Conservation (phyloP, 208 protist species). For the Herpetomonas tarakana region DNA sequence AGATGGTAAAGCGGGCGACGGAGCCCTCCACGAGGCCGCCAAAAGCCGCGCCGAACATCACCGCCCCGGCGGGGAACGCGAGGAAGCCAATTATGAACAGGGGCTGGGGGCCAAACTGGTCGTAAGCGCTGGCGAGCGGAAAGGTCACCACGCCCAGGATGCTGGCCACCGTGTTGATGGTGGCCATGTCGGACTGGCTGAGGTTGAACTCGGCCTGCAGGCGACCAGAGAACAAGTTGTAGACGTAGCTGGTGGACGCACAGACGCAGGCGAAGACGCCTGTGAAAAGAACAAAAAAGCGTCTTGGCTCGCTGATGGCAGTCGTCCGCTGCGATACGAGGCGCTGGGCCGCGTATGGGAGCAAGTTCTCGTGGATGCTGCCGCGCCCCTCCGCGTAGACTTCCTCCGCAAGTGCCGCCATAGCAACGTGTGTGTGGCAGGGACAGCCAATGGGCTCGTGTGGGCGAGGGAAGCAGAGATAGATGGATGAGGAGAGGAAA, state of each 20-base stretch:
- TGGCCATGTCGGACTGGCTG: constrained; percentile 66
- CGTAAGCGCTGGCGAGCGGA: constrained; percentile 59
- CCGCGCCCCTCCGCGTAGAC: constrained; percentile 23
- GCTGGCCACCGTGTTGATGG: constrained; percentile 58
- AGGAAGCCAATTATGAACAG: constrained; percentile 59
- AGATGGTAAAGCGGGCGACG: constrained; percentile 49
- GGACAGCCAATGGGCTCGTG: background rate
- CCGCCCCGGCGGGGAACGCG: constrained; percentile 35
- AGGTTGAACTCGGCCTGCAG: constrained; percentile 72
- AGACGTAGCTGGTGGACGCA: constrained; percentile 62
- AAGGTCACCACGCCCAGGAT: constrained; percentile 51
- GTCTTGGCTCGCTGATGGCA: constrained; percentile 26
- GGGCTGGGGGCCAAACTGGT: constrained; percentile 66
- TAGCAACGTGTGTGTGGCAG: background rate
- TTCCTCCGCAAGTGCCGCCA: constrained; percentile 19
- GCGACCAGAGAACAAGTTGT: constrained; percentile 73
- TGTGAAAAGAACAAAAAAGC: constrained; percentile 44
- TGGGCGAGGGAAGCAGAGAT: constrained; percentile 2
- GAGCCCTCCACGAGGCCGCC: constrained; percentile 44
- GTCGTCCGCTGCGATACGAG: background rate
- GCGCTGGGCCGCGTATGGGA: constrained; percentile 17
- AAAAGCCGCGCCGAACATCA: constrained; percentile 67
- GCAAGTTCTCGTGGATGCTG: constrained; percentile 20
- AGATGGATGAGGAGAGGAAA: background rate
- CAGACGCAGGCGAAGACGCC: constrained; percentile 58